Evolutionary conservation across 495 filamentous ascomycete species (phyloP), one percentile per base, ranked within the genome.

Genomic region (Cetradonia linearis): DNA sequence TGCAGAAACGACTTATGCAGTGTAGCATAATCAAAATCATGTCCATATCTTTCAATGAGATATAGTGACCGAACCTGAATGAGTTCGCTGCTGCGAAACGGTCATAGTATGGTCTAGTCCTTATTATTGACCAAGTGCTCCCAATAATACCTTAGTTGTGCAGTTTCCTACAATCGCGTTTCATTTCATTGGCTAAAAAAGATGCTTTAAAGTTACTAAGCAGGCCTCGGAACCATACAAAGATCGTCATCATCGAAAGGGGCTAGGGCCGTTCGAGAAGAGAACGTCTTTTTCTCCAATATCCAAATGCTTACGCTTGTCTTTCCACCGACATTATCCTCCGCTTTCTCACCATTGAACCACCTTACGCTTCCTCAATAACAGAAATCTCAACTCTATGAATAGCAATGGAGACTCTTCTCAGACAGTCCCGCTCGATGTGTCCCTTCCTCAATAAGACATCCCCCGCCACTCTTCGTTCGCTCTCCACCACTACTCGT

Each of bases 371-470:
- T 5, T 20, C 16, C 28, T 13, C 13, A 2, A 34, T 5, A 5
- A 36, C 0, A 11, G 5, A 23, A 11, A 54, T 13, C 2, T 13
- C 28, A 54, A 36, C n/a, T 3, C 16, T 2, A 11, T 10, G 20
- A 54, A 36, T 34, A 20, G 31, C 48, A 62, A 54, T 98, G 93
- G 93, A 98, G 77, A 78, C 91, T 59, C 82, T 96, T 59, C 84
- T 98, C 64, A 87, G 88, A 69, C 93, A 96, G 74, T 95, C 90
- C 66, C 88, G 89, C 73, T 81, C 86, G 67, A 86, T 97, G 84
- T 98, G 93, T 72, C 93, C 93, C 55, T 97, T 98, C 75, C 83
- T 98, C 71, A 91, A 87, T 77, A 94, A 92, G 72, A 89, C 92
- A 13, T 91, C 91, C 2, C 88, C 91, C 62, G 83, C 87, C 66